Evolutionary conservation across 805 yeast genomes (phyloP), one percentile per base, ranked within the genome.

Genomic region (Hanseniaspora thailandica): DNA sequence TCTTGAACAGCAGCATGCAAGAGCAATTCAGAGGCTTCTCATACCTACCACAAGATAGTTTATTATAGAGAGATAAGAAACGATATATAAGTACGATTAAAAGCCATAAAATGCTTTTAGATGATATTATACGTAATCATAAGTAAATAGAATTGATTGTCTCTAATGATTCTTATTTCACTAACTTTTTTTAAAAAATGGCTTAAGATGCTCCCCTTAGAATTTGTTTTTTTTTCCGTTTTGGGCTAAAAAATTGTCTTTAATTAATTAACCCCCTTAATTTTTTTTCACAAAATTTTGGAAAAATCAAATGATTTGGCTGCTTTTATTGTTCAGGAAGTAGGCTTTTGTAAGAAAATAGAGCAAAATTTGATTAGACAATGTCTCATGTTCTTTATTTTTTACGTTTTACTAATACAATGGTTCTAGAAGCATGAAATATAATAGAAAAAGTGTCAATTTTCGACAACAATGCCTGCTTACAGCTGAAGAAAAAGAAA

Each of bases 1-100:
- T 85, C 6, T 73, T 93, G 62, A 83, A 93, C 13, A 79, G 93
- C 1, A 78, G 82, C 26, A 83, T 84, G 80, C 98, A 93, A 73
- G 97, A 93, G 62, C 94, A 87, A 71, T 93, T 93, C 77, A 80
- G 97, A 61, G 98, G 98, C 3, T 93, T 93, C 70, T 87, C 97
- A 1, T 90, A 88, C 67, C 79, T 84, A 61, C 77, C 84, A 28
- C 88, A 82, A 48, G 80, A 78, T 31, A 59, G 69, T 13, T 69
- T 66, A 25, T 53, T 71, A 52, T 69, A 57, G 33, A 19, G 7
- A 10, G n/a, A n/a, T 8, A 34, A 28, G 5, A 62, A 10, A 19
- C 4, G 26, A 23, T 40, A 25, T 40, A 40, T 15, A 40, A 17
- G 13, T 13, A 15, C 10, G n/a, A 15, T 22, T 17, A 41, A 23